phyloP scores from a whole-genome alignment of 2,329 filamentous ascomycete species.

The Cladobotryum mycophilum region DNA sequence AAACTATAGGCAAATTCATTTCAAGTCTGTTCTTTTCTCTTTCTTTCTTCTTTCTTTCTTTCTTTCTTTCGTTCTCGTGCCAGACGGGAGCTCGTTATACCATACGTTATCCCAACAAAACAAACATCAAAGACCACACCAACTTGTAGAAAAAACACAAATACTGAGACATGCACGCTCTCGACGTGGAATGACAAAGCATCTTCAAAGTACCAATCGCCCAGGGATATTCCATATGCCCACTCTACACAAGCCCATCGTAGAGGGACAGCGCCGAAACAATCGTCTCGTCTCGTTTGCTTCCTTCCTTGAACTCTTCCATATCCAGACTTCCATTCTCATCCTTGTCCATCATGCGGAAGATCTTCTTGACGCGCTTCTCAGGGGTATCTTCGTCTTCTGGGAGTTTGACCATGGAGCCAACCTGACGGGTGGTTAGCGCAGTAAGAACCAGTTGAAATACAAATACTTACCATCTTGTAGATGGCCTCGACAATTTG shows the following conservation, averaged over 20 bases:
- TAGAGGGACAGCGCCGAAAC: slow-evolving; percentile 95
- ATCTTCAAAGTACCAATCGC: background rate
- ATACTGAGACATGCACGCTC: background rate
- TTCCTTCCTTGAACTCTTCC: slow-evolving; percentile 98
- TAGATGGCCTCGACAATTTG: slow-evolving; percentile 99
- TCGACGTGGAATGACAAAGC: background rate
- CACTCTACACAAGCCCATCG: slow-evolving; percentile 74
- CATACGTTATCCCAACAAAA: background rate
- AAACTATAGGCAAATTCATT: no score
- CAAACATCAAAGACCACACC: background rate
- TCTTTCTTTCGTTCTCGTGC: background rate
- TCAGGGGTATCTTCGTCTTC: slow-evolving; percentile 98
- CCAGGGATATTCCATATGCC: background rate
- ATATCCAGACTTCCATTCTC: slow-evolving; percentile 96
- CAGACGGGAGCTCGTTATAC: background rate
- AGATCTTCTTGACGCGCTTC: slow-evolving; percentile 97
- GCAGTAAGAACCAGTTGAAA: background rate
- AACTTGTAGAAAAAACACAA: background rate
- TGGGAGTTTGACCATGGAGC: slow-evolving; percentile 97
- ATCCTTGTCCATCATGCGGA: slow-evolving; percentile 99
- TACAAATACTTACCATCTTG: slow-evolving; percentile 71
- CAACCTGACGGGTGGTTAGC: slow-evolving; percentile 55
- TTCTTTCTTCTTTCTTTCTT: background rate
- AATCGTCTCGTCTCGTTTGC: slow-evolving; percentile 97
- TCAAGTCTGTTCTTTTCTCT: background rate